A percentile compares a stretch with the other conserved stretches of the same genome.
Evolutionary conservation across 192 early-diverging fungal genomes (phyloP).

Genomic region (Umbelopsis sp.): DNA sequence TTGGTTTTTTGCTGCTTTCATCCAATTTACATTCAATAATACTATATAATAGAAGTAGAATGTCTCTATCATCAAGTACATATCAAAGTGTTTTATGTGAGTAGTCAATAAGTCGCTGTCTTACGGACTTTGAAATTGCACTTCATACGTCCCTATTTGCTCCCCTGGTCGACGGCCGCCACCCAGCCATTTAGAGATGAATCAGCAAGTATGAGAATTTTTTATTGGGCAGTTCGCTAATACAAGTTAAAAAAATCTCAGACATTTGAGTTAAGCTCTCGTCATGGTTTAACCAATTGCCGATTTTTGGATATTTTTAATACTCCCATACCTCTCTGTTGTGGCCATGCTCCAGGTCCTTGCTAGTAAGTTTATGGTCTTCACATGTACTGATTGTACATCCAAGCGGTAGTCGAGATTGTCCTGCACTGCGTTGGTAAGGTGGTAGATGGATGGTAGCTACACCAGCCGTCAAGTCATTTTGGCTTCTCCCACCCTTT

Average conservation of each 20-base stretch:
- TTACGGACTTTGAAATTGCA: no score
- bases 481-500: not conserved
- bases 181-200: not conserved
- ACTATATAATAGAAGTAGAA: no score
- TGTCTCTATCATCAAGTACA: no score
- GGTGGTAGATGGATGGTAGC: not conserved
- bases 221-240: not conserved
- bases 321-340: not conserved
- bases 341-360: not conserved
- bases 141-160: no score
- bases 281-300: not conserved
- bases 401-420: not conserved
- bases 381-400: conserved; percentile 5
- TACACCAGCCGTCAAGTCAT: not conserved
- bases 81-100: no score
- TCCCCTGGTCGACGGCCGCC: not conserved
- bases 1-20: no score
- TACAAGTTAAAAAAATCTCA: not conserved
- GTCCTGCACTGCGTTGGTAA: not conserved
- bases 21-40: no score
- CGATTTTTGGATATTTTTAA: not conserved
- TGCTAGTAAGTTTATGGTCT: not conserved
- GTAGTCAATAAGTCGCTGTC: no score
- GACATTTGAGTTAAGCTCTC: not conserved
- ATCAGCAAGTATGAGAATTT: not conserved